Base-by-base conservation (phyloP, 164 flowering plant genomes). In the Vitis riparia region DNA sequence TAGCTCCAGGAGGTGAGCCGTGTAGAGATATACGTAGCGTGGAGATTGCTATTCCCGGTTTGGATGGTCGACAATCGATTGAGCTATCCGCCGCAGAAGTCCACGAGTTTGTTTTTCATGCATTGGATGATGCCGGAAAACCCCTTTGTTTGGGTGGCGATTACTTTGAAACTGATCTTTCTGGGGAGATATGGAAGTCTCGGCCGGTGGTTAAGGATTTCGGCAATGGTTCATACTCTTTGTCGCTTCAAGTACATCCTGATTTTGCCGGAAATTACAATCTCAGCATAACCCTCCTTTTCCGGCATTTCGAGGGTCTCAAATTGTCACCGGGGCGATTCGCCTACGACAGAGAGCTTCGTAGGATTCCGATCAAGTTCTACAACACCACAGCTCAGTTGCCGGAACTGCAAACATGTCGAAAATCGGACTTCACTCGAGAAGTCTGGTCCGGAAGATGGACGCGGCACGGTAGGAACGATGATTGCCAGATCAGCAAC, bases 111-210 rank as follows among this genome's bases (percentile, higher is more conserved):
- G 60, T 62, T 47, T 79, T 95, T 67, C 85, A 86, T 5, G 86
- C 99, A 9, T 19, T 89, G 66, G 93, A 89, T 72, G 92, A 84
- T 3, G 47, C 71, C 0, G 89, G 91, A 23, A 84, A 80, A 8
- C 85, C 78, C 11, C 79, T 78, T 0, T 89, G 97, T 64, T 66
- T 73, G 4, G 99, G 99, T 59, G 99, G 99, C 0, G 98, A 95
- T 73, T 93, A 89, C 73, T 93, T 91, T 56, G 99, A 95, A 76
- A 80, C 85, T 3, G 98, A 91, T 76, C 81, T 95, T 8, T 89
- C 98, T 0, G 88, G 99, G n/a, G 90, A 87, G 49, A 68, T 70
- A 16, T 95, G 99, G 97, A 95, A 90, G 72, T 86, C 98, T 3
- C 74, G 99, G 59, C 99, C 99, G 11, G 83, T 87, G 0, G 72